These are phyloP conservation scores for Neonectria sp. DNA, from an alignment of 2,329 filamentous ascomycete genomes.

Conservation along the genomic window DNA sequence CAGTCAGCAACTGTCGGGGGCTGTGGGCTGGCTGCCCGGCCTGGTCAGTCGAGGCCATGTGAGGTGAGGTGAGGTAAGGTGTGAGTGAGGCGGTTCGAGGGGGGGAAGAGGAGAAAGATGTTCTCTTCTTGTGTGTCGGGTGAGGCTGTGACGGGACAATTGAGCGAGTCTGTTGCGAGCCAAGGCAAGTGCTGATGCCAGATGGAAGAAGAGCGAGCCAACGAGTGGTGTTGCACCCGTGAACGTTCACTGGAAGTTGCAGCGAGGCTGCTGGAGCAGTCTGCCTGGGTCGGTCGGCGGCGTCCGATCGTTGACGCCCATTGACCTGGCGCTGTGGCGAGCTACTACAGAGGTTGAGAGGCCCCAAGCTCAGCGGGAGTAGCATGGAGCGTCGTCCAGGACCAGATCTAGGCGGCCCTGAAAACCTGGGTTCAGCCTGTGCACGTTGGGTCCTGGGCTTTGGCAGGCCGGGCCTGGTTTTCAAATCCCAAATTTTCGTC, in stretches of 20 bases:
- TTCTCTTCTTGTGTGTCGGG: conserved; percentile 23
- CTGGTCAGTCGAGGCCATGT: conserved; percentile 30
- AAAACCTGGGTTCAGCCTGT: background rate
- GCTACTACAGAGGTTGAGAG: background rate
- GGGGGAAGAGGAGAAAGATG: conserved; percentile 15
- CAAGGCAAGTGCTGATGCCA: conserved; percentile 1
- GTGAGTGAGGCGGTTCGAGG: conserved; percentile 17
- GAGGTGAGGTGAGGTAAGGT: conserved; percentile 21
- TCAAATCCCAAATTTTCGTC: conserved; percentile 4
- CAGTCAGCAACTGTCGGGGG: conserved; percentile 26
- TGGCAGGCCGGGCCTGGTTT: conserved; percentile 10
- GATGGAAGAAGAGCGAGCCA: background rate
- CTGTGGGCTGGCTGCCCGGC: conserved; percentile 27
- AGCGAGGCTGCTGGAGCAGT: background rate
- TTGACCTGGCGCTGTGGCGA: conserved; percentile 6
- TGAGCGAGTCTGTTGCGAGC: conserved; percentile 9
- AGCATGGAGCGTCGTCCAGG: background rate
- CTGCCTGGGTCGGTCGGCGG: background rate
- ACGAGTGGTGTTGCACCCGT: conserved; percentile 7
- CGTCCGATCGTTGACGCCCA: background rate
- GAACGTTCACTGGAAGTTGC: conserved; percentile 1
- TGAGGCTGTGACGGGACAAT: conserved; percentile 14
- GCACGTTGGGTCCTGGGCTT: conserved; percentile 6
- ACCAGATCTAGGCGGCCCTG: background rate
- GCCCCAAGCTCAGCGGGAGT: conserved; percentile 12